Percentiles rank a stretch among this genome's conserved stretches.
Evolutionary conservation across 441 rosid genomes (phyloP).

Genomic region (Adansonia rubrostipa): DNA sequence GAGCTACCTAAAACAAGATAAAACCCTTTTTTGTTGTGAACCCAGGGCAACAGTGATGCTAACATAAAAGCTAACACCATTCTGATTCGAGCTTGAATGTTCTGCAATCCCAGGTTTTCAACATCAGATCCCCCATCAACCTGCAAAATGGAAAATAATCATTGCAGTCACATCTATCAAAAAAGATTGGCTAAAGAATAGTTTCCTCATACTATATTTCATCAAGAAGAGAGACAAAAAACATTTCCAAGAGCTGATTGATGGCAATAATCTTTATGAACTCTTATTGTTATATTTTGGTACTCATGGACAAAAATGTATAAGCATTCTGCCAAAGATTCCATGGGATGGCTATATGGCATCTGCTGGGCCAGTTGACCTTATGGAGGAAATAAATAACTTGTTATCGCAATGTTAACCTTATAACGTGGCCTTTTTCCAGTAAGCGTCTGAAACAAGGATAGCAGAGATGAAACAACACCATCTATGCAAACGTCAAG

Average conservation of each 20-base stretch:
- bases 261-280: background rate
- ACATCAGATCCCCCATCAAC: slow-evolving; percentile 89
- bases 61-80: slow-evolving; percentile 96
- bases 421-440: slow-evolving; percentile 86
- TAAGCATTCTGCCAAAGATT: background rate
- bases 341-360: background rate
- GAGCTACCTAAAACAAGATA: slow-evolving; percentile 97
- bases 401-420: slow-evolving; percentile 45
- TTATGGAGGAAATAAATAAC: background rate
- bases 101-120: slow-evolving; percentile 95
- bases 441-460: slow-evolving; percentile 84
- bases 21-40: slow-evolving; percentile 86
- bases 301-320: slow-evolving; percentile 2
- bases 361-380: slow-evolving; percentile 10
- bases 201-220: background rate
- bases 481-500: slow-evolving; percentile 84
- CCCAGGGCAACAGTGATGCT: slow-evolving; percentile 97
- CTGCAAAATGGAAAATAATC: slow-evolving; percentile 44
- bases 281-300: background rate
- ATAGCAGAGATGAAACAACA: slow-evolving; percentile 76
- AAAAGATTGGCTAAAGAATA: background rate
- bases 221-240: background rate
- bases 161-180: background rate
- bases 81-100: slow-evolving; percentile 96
- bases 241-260: slow-evolving; percentile 6